Evolutionary conservation across 352 stramenopile genomes (phyloP).

Genomic region (Globisporangium cederbergense): DNA sequence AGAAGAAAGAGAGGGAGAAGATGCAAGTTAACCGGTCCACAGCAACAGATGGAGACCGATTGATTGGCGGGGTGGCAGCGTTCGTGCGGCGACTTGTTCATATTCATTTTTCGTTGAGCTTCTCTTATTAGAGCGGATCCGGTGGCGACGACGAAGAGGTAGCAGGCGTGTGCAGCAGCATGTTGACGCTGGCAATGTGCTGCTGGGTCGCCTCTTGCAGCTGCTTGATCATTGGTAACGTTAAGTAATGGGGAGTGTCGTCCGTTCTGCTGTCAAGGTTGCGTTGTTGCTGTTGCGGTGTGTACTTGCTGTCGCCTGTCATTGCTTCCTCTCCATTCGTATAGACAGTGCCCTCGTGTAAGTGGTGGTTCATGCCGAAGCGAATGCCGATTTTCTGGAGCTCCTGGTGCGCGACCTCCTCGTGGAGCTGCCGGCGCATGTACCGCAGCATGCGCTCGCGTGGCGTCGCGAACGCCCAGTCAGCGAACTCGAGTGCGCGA

Average conservation of each 20-base stretch:
- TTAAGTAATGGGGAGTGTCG: constrained; percentile 21
- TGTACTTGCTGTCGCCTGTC: constrained; percentile 3
- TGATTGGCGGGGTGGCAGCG: background rate
- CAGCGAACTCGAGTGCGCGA: constrained; percentile 49
- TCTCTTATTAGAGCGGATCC: constrained; percentile 13
- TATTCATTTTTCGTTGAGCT: constrained; percentile 4
- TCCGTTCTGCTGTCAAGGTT: background rate
- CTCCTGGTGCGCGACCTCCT: constrained; percentile 30
- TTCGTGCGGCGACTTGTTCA: constrained; percentile 1
- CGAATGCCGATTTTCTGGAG: constrained; percentile 46
- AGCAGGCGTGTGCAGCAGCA: constrained; percentile 20
- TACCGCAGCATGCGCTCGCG: constrained; percentile 46
- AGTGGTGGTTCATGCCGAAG: constrained; percentile 31
- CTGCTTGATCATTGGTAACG: constrained; percentile 30
- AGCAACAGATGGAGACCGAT: background rate
- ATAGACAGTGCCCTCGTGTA: background rate
- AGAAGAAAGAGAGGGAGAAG: constrained; percentile 3
- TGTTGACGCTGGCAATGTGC: constrained; percentile 50
- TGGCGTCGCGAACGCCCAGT: constrained; percentile 63
- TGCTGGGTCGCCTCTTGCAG: constrained; percentile 47
- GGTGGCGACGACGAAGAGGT: background rate
- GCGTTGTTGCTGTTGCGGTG: background rate
- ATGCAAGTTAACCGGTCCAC: background rate
- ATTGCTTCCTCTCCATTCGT: background rate
- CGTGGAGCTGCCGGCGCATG: constrained; percentile 25